phyloP scores from a whole-genome alignment of 1,284 basidiomycete genomes.

The Somion occarium region DNA sequence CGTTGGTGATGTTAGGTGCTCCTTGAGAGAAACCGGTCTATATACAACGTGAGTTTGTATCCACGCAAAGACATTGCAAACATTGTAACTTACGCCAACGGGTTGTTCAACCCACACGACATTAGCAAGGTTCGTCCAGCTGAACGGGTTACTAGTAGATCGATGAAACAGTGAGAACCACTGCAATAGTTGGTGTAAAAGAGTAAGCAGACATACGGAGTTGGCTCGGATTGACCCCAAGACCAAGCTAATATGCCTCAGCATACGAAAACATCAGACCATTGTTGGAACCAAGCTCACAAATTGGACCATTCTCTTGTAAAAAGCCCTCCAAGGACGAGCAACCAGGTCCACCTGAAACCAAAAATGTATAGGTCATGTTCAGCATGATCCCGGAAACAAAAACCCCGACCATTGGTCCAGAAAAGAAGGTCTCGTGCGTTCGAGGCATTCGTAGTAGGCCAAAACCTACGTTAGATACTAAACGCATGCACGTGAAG shows the following conservation, averaged over 20 bases:
- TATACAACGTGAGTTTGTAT: background rate
- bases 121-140: slow-evolving; percentile 80
- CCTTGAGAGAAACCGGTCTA: slow-evolving; percentile 75
- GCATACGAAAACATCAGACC: too few relatives aligned
- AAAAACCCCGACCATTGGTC: slow-evolving; percentile 36
- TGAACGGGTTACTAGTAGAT: slow-evolving; percentile 49
- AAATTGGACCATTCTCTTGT: slow-evolving; percentile 65
- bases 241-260: slow-evolving; percentile 67
- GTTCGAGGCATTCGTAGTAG: slow-evolving; percentile 65
- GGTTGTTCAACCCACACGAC: slow-evolving; percentile 83
- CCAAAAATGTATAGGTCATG: background rate
- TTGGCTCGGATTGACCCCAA: slow-evolving; percentile 59
- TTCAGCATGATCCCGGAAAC: background rate
- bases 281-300: too few relatives aligned
- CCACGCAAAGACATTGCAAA: background rate
- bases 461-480: slow-evolving; percentile 68
- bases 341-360: slow-evolving; percentile 52
- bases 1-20: slow-evolving; percentile 59
- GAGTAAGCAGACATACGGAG: slow-evolving; percentile 20
- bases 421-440: slow-evolving; percentile 72
- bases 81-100: slow-evolving; percentile 38
- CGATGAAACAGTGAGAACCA: background rate
- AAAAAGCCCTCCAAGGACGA: slow-evolving; percentile 74
- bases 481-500: too few relatives aligned
- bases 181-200: background rate